A percentile compares a stretch with the other conserved stretches of the same genome.
Evolutionary conservation across 2,329 filamentous ascomycete genomes (phyloP).

Genomic region (Penicillium sclerotigenum): DNA sequence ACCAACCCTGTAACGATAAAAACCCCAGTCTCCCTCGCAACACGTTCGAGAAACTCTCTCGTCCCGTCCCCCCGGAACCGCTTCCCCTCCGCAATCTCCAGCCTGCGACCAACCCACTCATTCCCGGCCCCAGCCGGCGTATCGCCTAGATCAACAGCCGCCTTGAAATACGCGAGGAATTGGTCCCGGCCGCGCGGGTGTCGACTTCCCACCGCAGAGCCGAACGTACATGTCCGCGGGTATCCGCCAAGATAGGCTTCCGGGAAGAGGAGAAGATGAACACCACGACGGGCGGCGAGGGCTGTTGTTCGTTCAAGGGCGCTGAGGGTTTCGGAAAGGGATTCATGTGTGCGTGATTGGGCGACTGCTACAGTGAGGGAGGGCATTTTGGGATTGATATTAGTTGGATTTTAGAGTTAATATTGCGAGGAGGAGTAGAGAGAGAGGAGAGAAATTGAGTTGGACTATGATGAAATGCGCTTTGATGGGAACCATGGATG

Average conservation of each 20-base stretch:
- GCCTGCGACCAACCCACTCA: not conserved
- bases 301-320: slow-evolving; percentile 63
- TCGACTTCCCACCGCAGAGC: slow-evolving; percentile 68
- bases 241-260: slow-evolving; percentile 92
- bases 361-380: slow-evolving; percentile 2
- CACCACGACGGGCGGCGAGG: slow-evolving; percentile 56
- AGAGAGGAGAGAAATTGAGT: not conserved
- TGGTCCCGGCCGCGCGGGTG: slow-evolving; percentile 72
- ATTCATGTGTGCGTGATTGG: not conserved
- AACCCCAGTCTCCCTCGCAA: slow-evolving; percentile 41
- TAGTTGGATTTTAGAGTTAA: not conserved
- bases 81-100: not conserved
- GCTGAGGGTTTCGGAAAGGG: slow-evolving; percentile 48
- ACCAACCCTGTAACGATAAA: slow-evolving; percentile 80
- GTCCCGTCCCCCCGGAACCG: not conserved
- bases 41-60: not conserved
- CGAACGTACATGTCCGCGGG: slow-evolving; percentile 79
- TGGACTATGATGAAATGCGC: not conserved
- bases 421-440: not conserved
- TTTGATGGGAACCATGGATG: not conserved
- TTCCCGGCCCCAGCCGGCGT: not conserved
- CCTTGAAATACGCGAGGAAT: slow-evolving; percentile 62
- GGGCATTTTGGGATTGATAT: not conserved
- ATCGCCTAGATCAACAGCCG: not conserved
- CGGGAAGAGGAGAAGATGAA: slow-evolving; percentile 77